These are phyloP conservation scores for Phytophthora quininea DNA, from an alignment of 352 stramenopile species.

Conservation along the genomic window DNA sequence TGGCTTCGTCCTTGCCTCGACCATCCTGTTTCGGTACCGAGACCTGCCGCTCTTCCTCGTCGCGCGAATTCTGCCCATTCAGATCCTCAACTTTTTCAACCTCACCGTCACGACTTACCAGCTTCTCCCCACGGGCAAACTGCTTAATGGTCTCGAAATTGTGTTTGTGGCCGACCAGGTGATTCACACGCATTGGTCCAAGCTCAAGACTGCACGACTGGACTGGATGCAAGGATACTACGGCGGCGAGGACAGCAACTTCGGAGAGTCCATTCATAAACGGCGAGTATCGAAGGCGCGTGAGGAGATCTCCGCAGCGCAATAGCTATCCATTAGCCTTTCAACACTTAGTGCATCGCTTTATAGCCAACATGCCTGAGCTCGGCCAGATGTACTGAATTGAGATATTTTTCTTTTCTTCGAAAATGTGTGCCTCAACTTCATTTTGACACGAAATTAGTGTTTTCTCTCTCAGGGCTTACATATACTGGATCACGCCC, in stretches of 20 bases:
- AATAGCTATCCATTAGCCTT: no score
- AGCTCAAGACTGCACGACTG: conserved; percentile 27
- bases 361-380: no score
- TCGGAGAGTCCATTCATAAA: background rate
- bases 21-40: conserved; percentile 41
- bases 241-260: conserved; percentile 4
- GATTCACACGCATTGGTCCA: conserved; percentile 37
- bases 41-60: conserved; percentile 35
- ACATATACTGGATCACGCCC: no score
- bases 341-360: no score
- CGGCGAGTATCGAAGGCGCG: no score
- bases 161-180: conserved; percentile 34
- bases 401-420: no score
- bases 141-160: conserved; percentile 21
- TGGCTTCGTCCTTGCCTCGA: conserved; percentile 37
- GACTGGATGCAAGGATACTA: conserved; percentile 16
- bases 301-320: no score
- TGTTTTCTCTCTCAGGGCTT: no score
- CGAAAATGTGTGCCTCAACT: no score
- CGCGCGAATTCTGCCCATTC: conserved; percentile 26
- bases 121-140: conserved; percentile 20
- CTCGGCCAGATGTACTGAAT: no score
- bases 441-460: no score
- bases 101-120: conserved; percentile 41
- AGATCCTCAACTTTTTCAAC: conserved; percentile 41